phyloP scores from a whole-genome alignment of 192 early-diverging fungal species.

The Pecoramyces ruminantium region DNA sequence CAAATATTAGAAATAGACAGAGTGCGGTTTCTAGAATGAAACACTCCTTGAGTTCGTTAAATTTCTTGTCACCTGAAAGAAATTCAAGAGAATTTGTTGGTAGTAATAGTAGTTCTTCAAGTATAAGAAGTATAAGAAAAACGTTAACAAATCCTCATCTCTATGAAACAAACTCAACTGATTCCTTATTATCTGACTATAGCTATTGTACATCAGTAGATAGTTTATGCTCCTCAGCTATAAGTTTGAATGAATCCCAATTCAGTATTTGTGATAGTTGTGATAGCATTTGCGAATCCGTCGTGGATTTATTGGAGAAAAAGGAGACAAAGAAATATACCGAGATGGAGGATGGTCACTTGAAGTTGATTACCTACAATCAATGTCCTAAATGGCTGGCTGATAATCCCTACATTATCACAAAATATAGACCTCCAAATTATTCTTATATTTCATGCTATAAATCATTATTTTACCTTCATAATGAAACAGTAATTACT shows the following conservation, averaged over 20 bases:
- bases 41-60: no score
- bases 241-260: neutral
- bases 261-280: neutral
- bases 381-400: conserved; percentile 47
- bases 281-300: neutral
- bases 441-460: conserved; percentile 61
- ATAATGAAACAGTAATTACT: conserved; percentile 62
- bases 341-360: neutral
- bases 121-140: no score
- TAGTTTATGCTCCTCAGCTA: no score
- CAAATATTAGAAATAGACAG: no score
- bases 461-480: conserved; percentile 56
- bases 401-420: conserved; percentile 66
- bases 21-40: no score
- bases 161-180: no score
- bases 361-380: neutral
- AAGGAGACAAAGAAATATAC: neutral
- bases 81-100: no score
- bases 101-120: no score
- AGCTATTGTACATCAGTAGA: no score
- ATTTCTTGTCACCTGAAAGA: no score
- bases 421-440: conserved; percentile 63
- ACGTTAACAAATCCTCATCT: no score
- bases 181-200: no score
- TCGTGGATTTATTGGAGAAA: neutral